phyloP scores from a whole-genome alignment of 1,139 yeast genomes.

The Geotrichum klebahnii region DNA sequence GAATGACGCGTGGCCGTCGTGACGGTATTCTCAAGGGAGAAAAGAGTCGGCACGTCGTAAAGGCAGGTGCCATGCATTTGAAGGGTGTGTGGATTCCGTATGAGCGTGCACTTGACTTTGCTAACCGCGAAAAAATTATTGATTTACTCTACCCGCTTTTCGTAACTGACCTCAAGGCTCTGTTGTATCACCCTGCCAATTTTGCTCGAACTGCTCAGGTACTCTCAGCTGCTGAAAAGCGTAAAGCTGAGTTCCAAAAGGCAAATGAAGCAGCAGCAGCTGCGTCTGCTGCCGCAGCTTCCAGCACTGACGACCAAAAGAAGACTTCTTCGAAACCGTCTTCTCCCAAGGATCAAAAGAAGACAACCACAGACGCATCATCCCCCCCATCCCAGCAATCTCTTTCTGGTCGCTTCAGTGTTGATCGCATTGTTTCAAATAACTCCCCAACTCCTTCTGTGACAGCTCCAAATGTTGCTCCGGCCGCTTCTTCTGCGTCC shows the following conservation, averaged over 20 bases:
- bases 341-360: slow-evolving; percentile 15
- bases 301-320: background rate
- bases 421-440: slow-evolving; percentile 17
- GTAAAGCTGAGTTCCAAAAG: slow-evolving; percentile 20
- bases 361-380: background rate
- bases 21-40: slow-evolving; percentile 90
- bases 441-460: slow-evolving; percentile 8
- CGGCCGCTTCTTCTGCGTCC: slow-evolving; percentile 8
- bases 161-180: slow-evolving; percentile 76
- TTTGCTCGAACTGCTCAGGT: slow-evolving; percentile 27
- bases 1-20: slow-evolving; percentile 92
- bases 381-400: slow-evolving; percentile 14
- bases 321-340: slow-evolving; percentile 2
- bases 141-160: slow-evolving; percentile 83
- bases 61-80: slow-evolving; percentile 93
- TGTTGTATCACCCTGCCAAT: slow-evolving; percentile 44
- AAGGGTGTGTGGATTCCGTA: slow-evolving; percentile 98
- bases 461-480: background rate
- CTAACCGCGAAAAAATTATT: slow-evolving; percentile 82
- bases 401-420: slow-evolving; percentile 17
- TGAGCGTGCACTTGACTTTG: slow-evolving; percentile 87
- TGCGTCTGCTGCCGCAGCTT: background rate
- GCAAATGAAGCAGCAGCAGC: slow-evolving; percentile 9
- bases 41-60: slow-evolving; percentile 84
- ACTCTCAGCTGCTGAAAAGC: slow-evolving; percentile 29